phyloP scores from a whole-genome alignment of 768 basidiomycete species.

The Cyathus striatus region DNA sequence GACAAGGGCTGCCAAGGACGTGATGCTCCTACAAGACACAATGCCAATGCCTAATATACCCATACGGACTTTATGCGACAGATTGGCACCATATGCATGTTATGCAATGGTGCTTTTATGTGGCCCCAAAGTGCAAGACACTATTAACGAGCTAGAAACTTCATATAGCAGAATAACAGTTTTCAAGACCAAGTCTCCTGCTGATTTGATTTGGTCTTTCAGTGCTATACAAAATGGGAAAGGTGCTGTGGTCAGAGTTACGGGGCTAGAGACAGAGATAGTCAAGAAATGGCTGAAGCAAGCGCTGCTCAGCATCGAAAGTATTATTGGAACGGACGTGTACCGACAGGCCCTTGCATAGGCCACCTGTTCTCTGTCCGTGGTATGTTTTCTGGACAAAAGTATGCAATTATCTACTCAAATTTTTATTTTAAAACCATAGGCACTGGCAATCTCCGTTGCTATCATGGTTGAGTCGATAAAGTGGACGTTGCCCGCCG shows the following conservation, averaged over 20 bases:
- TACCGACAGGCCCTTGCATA: conserved; percentile 60
- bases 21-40: conserved; percentile 65
- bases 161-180: conserved; percentile 55
- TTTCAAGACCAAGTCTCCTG: conserved; percentile 54
- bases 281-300: conserved; percentile 68
- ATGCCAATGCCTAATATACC: conserved; percentile 17
- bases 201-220: conserved; percentile 77
- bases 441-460: too few relatives aligned
- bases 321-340: conserved; percentile 55
- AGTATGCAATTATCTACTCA: too few relatives aligned
- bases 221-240: conserved; percentile 45
- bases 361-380: too few relatives aligned
- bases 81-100: conserved; percentile 78
- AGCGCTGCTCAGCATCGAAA: conserved; percentile 44
- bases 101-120: conserved; percentile 84
- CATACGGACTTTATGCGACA: conserved; percentile 47
- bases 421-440: too few relatives aligned
- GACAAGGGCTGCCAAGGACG: conserved; percentile 68
- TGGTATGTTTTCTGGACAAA: too few relatives aligned
- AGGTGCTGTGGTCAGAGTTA: conserved; percentile 65
- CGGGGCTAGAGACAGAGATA: conserved; percentile 71
- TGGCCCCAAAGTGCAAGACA: conserved; percentile 53
- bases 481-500: too few relatives aligned
- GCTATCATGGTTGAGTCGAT: too few relatives aligned
- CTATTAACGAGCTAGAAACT: conserved; percentile 42